Evolutionary conservation across 2,329 filamentous ascomycete species (phyloP), one percentile per base, ranked within the genome.

Genomic region (Pezicula radicicola): DNA sequence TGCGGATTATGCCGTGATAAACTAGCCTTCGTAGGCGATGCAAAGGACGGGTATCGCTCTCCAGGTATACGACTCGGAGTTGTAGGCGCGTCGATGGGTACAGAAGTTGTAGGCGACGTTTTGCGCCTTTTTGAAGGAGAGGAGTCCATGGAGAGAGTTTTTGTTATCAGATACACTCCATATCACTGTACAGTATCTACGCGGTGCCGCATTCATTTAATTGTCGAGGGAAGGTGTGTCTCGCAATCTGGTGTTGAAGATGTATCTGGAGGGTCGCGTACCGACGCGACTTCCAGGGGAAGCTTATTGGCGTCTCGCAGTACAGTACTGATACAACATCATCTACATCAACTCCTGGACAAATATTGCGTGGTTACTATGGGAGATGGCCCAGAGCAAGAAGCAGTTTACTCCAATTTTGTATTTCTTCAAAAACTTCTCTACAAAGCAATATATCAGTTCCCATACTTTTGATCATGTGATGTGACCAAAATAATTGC

Each of bases 11-110:
- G 77, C 56, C 80, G 78, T 52, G 83, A 74, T 13, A 87, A 68
- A 60, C 83, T 88, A 12, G 84, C 76, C 63, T 77, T 82, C 0
- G 84, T 87, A 0, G 86, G 84, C n/a, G 84, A 87, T 49, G 80
- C 80, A 63, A 84, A 88, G 1, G 84, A 87, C 1, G 80, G 76
- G 1, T 76, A 75, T 44, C 64, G 60, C 62, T 54, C 50, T 56
- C 57, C 55, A 3, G 63, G 63, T 39, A 63, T 63, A 43, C 61
- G 63, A 60, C 60, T 64, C 45, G 69, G 69, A 51, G 69, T 72
- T 52, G 70, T 71, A 35, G 70, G 70, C 59, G 68, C 68, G 63
- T 66, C 66, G 57, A 75, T 63, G 19, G 72, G 63, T 46, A 75
- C 63, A 7, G 73, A 74, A 21, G 72, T 74, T 19, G 74, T 75